Evolutionary conservation across 192 early-diverging fungal genomes (phyloP).

Genomic region (Phlyctochytrium bullatum): DNA sequence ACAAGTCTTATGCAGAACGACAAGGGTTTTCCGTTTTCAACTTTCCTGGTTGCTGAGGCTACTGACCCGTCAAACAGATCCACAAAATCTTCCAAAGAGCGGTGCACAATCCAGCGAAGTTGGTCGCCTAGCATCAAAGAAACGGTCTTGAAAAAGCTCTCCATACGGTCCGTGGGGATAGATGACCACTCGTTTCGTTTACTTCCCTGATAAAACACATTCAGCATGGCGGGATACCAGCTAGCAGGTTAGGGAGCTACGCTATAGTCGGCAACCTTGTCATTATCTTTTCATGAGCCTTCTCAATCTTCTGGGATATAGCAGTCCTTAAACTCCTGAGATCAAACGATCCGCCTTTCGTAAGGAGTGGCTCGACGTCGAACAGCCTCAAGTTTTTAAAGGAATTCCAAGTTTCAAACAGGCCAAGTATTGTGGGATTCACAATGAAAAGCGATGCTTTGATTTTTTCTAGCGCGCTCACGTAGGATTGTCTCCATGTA

Average conservation of each 20-base stretch:
- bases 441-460: constrained; percentile 35
- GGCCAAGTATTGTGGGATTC: constrained; percentile 50
- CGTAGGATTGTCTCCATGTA: constrained; percentile 45
- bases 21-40: constrained; percentile 35
- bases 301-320: constrained; percentile 50
- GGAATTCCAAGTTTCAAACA: constrained; percentile 47
- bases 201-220: constrained; percentile 59
- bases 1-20: constrained; percentile 37
- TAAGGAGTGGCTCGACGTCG: constrained; percentile 45
- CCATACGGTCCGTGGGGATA: constrained; percentile 50
- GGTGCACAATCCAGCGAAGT: constrained; percentile 44
- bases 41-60: constrained; percentile 10
- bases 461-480: constrained; percentile 32
- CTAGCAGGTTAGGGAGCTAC: constrained; percentile 20
- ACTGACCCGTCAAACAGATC: constrained; percentile 44
- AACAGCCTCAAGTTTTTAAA: constrained; percentile 48
- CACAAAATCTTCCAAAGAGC: constrained; percentile 50
- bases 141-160: constrained; percentile 52
- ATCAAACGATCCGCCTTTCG: constrained; percentile 49
- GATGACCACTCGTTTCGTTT: constrained; percentile 57
- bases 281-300: constrained; percentile 58
- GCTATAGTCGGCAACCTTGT: constrained; percentile 38
- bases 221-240: constrained; percentile 62
- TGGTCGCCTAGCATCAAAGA: constrained; percentile 51
- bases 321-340: constrained; percentile 47